phyloP scores from a whole-genome alignment of 768 basidiomycete genomes.

The Macrolepiota dolichaula region DNA sequence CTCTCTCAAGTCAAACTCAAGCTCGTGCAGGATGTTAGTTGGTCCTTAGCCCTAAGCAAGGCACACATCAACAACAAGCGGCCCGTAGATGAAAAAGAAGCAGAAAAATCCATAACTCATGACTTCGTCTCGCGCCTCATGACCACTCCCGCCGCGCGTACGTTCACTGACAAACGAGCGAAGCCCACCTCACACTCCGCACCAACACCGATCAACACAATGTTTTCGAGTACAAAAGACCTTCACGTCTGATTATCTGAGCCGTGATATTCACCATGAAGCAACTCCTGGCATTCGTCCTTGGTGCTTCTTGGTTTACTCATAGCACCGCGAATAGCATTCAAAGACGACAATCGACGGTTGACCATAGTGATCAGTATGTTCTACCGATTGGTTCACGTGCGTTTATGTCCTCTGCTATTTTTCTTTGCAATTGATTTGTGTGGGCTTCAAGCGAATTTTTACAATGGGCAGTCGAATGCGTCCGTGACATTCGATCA shows the following conservation, averaged over 20 bases:
- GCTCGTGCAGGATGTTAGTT: too few species aligned
- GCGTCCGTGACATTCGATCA: conserved; percentile 33
- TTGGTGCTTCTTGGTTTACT: not conserved
- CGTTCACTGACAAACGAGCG: not conserved
- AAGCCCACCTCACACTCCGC: not conserved
- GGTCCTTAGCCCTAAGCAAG: too few species aligned
- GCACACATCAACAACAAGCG: not conserved
- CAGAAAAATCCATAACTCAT: not conserved
- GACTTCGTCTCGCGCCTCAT: not conserved
- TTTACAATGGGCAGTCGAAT: conserved; percentile 24
- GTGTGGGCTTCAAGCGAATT: conserved; percentile 11
- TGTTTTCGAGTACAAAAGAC: not conserved
- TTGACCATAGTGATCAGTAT: conserved; percentile 21
- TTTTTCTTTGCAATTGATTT: not conserved
- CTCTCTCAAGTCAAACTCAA: not conserved
- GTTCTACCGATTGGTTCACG: conserved; percentile 21
- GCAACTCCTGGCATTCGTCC: not conserved
- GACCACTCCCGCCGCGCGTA: not conserved
- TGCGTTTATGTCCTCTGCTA: not conserved
- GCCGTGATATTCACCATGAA: not conserved
- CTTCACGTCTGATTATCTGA: not conserved
- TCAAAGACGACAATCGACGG: conserved; percentile 17
- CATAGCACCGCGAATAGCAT: not conserved
- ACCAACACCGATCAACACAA: not conserved
- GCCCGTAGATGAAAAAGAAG: not conserved